Percentiles rank a stretch among this genome's conserved stretches.
Conservation (phyloP, 768 basidiomycete genomes). For the Termitomyces sp. region DNA sequence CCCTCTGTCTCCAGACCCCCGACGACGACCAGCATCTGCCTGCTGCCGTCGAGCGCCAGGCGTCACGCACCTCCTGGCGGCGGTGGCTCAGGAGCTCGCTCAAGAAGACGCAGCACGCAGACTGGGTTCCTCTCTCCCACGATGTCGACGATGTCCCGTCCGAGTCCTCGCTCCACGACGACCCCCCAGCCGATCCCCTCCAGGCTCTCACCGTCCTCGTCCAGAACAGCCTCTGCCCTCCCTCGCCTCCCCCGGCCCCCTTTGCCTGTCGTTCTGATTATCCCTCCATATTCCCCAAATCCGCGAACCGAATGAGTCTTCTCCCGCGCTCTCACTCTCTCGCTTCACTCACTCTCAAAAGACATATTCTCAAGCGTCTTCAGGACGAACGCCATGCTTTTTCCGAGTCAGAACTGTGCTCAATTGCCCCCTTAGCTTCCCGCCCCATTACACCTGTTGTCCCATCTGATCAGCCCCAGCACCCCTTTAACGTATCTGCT, state of each 20-base stretch:
- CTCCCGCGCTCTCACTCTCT: slow-evolving; percentile 34
- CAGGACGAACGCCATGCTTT: slow-evolving; percentile 25
- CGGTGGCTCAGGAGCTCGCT: slow-evolving; percentile 37
- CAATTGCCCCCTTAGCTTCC: slow-evolving; percentile 39
- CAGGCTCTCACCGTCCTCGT: slow-evolving; percentile 31
- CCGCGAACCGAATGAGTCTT: slow-evolving; percentile 35
- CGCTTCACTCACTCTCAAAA: slow-evolving; percentile 43
- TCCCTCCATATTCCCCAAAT: slow-evolving; percentile 45
- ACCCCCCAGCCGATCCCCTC: slow-evolving; percentile 2
- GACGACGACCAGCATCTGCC: slow-evolving; percentile 42
- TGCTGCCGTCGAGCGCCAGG: slow-evolving; percentile 20
- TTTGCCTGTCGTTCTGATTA: slow-evolving; percentile 33
- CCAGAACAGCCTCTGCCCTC: slow-evolving; percentile 38
- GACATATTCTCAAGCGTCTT: slow-evolving; percentile 41
- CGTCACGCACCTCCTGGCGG: slow-evolving; percentile 47
- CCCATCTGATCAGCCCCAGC: slow-evolving; percentile 18
- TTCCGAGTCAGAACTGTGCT: slow-evolving; percentile 32
- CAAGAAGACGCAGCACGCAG: slow-evolving; percentile 14
- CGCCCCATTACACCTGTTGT: slow-evolving; percentile 21
- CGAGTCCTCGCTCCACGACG: slow-evolving; percentile 10
- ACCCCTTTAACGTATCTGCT: slow-evolving; percentile 27
- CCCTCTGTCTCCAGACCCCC: slow-evolving; percentile 51
- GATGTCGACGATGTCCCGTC: slow-evolving; percentile 11
- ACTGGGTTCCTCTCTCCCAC: slow-evolving; percentile 23
- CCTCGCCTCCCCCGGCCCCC: slow-evolving; percentile 41